These are phyloP conservation scores for Stagonosporopsis rhizophila DNA, from an alignment of 2,329 filamentous ascomycete genomes.

Conservation along the genomic window DNA sequence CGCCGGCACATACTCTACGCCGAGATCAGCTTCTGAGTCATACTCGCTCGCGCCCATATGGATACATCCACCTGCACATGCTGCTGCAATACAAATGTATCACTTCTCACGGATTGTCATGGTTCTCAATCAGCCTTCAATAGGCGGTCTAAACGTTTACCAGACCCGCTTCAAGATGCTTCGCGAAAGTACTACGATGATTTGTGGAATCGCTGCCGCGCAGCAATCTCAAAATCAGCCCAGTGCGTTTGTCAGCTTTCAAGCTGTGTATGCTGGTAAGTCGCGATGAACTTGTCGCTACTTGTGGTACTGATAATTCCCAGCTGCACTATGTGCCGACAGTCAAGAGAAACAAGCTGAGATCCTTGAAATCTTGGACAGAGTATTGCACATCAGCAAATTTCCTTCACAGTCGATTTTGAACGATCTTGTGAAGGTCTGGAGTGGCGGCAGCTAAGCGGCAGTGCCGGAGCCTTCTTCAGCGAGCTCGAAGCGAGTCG, in stretches of 20 bases:
- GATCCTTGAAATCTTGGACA: constrained; percentile 25
- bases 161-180: constrained; percentile 54
- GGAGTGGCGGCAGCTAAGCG: constrained; percentile 22
- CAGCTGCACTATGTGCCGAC: constrained; percentile 32
- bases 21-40: constrained; percentile 6
- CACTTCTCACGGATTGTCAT: constrained; percentile 62
- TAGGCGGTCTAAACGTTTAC: constrained; percentile 58
- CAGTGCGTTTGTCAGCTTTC: constrained; percentile 40
- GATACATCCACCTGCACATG: constrained; percentile 42
- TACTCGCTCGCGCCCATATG: constrained; percentile 28
- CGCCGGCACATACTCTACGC: constrained; percentile 16
- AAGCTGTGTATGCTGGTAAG: constrained; percentile 43
- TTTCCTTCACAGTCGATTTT: constrained; percentile 38
- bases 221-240: constrained; percentile 37
- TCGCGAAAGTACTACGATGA: constrained; percentile 55
- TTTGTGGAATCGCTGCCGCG: constrained; percentile 59
- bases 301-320: background rate
- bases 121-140: constrained; percentile 60
- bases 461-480: background rate
- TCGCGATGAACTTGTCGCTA: background rate
- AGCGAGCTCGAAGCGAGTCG: constrained; percentile 6
- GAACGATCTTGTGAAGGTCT: constrained; percentile 35
- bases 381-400: constrained; percentile 29
- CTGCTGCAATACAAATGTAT: constrained; percentile 60
- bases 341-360: constrained; percentile 29